phyloP scores from a whole-genome alignment of 495 filamentous ascomycete genomes.

The Penicillium ucsense region DNA sequence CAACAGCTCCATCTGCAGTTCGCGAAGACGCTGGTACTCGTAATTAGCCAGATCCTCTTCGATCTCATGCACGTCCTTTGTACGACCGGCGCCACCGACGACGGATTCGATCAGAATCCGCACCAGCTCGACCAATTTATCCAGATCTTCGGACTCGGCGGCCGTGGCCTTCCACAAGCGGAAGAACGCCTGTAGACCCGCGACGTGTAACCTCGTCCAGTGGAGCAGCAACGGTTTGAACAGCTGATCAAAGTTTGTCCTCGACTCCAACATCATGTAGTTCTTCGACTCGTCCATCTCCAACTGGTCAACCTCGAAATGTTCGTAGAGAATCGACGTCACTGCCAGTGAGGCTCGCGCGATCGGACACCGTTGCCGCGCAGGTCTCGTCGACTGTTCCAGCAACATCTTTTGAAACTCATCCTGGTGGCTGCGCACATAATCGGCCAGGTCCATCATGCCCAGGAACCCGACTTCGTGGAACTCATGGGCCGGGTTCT shows the following conservation, averaged over 20 bases:
- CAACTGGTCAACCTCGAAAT: slow-evolving; percentile 87
- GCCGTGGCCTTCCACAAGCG: slow-evolving; percentile 85
- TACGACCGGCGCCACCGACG: slow-evolving; percentile 71
- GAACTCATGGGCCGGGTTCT: slow-evolving; percentile 78
- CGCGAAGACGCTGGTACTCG: slow-evolving; percentile 63
- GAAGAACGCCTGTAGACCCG: slow-evolving; percentile 81
- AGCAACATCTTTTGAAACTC: slow-evolving; percentile 83
- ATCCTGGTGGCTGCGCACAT: slow-evolving; percentile 81
- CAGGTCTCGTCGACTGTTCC: slow-evolving; percentile 71
- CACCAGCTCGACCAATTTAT: slow-evolving; percentile 82
- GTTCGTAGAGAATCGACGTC: slow-evolving; percentile 82
- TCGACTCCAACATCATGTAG: slow-evolving; percentile 67
- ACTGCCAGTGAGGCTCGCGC: slow-evolving; percentile 80
- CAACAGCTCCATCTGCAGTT: slow-evolving; percentile 91
- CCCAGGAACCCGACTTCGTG: slow-evolving; percentile 79
- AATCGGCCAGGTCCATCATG: slow-evolving; percentile 96
- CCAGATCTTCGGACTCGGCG: slow-evolving; percentile 76
- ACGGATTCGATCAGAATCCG: slow-evolving; percentile 88
- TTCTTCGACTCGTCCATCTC: slow-evolving; percentile 72
- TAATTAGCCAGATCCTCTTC: slow-evolving; percentile 83
- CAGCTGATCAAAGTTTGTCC: slow-evolving; percentile 70
- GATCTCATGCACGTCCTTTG: slow-evolving; percentile 77
- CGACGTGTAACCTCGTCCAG: slow-evolving; percentile 91
- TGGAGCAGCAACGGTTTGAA: slow-evolving; percentile 86
- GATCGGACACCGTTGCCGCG: slow-evolving; percentile 73